Conservation (phyloP, 108 stramenopile species). For the Fistulifera pelliculosa region DNA sequence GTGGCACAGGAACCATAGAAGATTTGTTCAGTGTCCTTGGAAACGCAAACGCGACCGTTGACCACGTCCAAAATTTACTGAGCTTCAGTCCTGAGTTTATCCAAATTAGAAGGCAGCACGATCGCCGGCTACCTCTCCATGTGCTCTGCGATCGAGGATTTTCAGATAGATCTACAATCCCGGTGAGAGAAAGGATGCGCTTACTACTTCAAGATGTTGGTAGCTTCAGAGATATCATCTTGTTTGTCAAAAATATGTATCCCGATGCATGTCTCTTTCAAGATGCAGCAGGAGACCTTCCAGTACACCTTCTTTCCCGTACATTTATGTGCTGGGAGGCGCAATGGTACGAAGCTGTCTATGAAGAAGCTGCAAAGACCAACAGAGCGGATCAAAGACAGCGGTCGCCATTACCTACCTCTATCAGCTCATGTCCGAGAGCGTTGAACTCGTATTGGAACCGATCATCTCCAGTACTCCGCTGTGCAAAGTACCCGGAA, state of each 20-base stretch:
- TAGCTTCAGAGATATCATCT: constrained; percentile 9
- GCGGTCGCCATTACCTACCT: constrained; percentile 19
- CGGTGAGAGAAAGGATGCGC: background rate
- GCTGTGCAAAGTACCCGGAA: constrained; percentile 31
- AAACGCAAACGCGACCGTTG: background rate
- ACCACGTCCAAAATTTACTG: background rate
- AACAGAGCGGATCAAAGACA: constrained; percentile 6
- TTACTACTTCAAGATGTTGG: constrained; percentile 21
- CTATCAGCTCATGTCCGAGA: constrained; percentile 37
- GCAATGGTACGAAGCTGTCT: constrained; percentile 38
- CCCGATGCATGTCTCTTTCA: constrained; percentile 20
- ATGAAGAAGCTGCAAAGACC: constrained; percentile 22
- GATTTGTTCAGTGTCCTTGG: too few species aligned
- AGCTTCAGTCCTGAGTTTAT: constrained; percentile 6
- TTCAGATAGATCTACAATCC: constrained; percentile 19
- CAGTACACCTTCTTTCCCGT: constrained; percentile 41
- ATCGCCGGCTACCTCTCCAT: constrained; percentile 21
- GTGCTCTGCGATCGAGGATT: constrained; percentile 19
- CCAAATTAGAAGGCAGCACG: constrained; percentile 6
- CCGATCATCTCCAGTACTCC: constrained; percentile 19
- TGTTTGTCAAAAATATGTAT: constrained; percentile 4
- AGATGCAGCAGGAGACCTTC: constrained; percentile 36
- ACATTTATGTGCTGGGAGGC: constrained; percentile 50
- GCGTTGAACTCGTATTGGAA: constrained; percentile 33
- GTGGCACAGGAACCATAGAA: too few species aligned